phyloP scores from a whole-genome alignment of 768 basidiomycete genomes.

The Imleria badia region DNA sequence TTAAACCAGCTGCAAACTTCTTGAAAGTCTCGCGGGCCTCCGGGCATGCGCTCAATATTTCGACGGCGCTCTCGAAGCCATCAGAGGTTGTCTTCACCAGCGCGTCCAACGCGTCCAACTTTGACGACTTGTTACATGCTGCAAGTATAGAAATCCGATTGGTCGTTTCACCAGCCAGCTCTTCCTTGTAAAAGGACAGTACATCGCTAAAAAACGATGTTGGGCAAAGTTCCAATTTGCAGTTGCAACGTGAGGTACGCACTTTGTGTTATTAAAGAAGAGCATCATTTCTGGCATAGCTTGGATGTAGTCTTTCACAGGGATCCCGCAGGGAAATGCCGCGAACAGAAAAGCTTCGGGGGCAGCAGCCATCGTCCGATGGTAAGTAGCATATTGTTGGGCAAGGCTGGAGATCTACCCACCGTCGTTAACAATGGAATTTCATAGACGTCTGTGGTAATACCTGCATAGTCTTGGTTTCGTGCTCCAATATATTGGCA shows the following conservation, averaged over 20 bases:
- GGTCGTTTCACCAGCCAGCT: conserved; percentile 29
- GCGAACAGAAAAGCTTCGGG: conserved; percentile 32
- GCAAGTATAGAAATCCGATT: conserved; percentile 36
- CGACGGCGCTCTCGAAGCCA: conserved; percentile 14
- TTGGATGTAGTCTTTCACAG: conserved; percentile 32
- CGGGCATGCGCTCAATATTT: conserved; percentile 16
- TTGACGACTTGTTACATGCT: conserved; percentile 14
- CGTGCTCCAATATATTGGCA: conserved; percentile 29
- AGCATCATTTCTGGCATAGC: conserved; percentile 33
- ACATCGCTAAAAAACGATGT: conserved; percentile 32
- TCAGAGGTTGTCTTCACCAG: conserved; percentile 25
- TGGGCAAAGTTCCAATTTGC: neutral
- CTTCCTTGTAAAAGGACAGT: conserved; percentile 40
- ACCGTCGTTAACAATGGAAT: neutral
- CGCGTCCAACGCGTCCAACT: conserved; percentile 23
- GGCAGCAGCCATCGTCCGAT: conserved; percentile 25
- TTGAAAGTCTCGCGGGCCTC: conserved; percentile 2
- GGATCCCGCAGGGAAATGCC: conserved; percentile 33
- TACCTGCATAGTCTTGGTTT: conserved; percentile 26
- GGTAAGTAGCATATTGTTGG: conserved; percentile 18
- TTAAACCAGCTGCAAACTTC: conserved; percentile 10
- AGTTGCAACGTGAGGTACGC: conserved; percentile 6
- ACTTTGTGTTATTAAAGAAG: conserved; percentile 35
- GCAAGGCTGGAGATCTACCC: conserved; percentile 13
- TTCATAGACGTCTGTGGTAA: neutral